These are phyloP conservation scores for Aurantiochytrium sp. DNA, from an alignment of 108 stramenopile species.

Conservation along the genomic window DNA sequence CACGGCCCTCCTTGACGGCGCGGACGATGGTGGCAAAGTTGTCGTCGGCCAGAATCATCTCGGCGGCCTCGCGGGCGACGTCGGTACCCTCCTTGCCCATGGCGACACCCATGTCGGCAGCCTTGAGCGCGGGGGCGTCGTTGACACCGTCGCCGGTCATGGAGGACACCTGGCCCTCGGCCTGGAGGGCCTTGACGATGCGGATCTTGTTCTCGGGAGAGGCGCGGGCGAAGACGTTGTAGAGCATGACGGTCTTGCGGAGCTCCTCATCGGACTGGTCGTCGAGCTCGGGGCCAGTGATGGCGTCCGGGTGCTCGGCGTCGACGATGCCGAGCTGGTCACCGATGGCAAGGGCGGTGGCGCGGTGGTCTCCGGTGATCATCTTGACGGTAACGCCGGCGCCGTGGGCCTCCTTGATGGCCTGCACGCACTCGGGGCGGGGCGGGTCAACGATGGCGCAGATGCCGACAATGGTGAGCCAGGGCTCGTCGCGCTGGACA, in stretches of 20 bases:
- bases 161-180: constrained; percentile 82
- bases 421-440: constrained; percentile 69
- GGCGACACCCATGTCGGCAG: constrained; percentile 93
- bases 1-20: constrained; percentile 91
- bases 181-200: constrained; percentile 85
- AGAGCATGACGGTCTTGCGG: constrained; percentile 67
- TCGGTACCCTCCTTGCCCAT: constrained; percentile 93
- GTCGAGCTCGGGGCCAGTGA: constrained; percentile 47
- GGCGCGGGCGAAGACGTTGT: constrained; percentile 74
- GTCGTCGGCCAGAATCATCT: constrained; percentile 84
- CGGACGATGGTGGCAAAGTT: constrained; percentile 80
- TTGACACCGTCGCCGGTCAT: constrained; percentile 98
- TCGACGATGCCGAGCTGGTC: constrained; percentile 71
- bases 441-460: constrained; percentile 90
- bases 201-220: constrained; percentile 88
- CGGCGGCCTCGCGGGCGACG: constrained; percentile 95
- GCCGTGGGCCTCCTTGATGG: constrained; percentile 68
- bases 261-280: constrained; percentile 70
- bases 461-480: constrained; percentile 78
- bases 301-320: constrained; percentile 23
- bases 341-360: constrained; percentile 88
- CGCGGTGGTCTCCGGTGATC: constrained; percentile 93
- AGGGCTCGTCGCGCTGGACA: constrained; percentile 63
- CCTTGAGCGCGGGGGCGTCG: constrained; percentile 86
- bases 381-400: constrained; percentile 84